Evolutionary conservation across 352 stramenopile genomes (phyloP), one percentile per base, ranked within the genome.

Genomic region (Globisporangium cylindrosporum): DNA sequence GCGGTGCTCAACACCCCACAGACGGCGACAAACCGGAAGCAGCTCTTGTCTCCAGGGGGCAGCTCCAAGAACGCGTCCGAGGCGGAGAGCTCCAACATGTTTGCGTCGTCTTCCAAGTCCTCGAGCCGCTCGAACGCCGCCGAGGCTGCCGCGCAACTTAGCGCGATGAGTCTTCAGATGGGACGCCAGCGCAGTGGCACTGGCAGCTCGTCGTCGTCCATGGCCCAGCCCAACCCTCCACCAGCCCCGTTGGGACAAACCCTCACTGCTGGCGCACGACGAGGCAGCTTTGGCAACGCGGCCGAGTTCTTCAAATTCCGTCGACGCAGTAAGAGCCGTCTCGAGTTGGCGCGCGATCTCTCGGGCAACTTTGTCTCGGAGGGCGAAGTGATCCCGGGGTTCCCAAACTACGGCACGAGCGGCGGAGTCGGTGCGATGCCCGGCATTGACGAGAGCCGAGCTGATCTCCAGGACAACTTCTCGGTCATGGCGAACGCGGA

Each of bases 271-370:
- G 74, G 77, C 10, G 74, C 75, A 58, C 75, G 86, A 48, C 85
- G 87, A 56, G 84, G 85, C 49, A 93, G 85, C 55, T 94, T 94
- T 70, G 87, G 87, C 1, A 94, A 94, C 69, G 87, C 87, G 24
- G 87, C 87, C 15, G 85, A 94, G 64, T 92, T 94, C 27, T 94
- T 92, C 72, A 93, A 93, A 63, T 94, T 93, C 51, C 87, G 87
- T 56, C 83, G 87, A 79, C 84, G 87, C 68, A 94, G 87, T 68
- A 94, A 94, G 77, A 94, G 87, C 41, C 87, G 87, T 15, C 73
- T 94, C 24, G 85, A 93, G 70, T 71, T 94, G 20, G 85, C 85
- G 22, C 83, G 87, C 27, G 87, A 94, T 48, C 68, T 93, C 59
- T 78, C 82, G 1, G 64, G 64, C 6, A 79, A 75, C 60, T 82